phyloP scores from a whole-genome alignment of 164 flowering plant species.

The Magnolia kwangsiensis region DNA sequence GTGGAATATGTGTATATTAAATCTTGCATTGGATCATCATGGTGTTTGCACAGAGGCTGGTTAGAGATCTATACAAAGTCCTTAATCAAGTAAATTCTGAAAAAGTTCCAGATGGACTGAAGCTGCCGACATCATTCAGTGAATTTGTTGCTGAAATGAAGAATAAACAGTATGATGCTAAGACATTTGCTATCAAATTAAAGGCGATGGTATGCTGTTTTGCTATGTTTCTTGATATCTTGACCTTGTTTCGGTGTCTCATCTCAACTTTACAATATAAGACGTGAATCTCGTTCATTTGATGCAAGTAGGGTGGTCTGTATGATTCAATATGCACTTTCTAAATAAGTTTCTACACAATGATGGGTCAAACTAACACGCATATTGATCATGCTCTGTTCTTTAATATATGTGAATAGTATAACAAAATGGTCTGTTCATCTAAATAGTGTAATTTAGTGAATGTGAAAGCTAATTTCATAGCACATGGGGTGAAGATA shows the following conservation, averaged over 20 bases:
- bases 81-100: conserved; percentile 73
- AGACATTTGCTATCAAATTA: conserved; percentile 66
- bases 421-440: too few species aligned
- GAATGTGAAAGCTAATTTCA: too few species aligned
- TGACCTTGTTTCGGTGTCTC: neutral
- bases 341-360: too few species aligned
- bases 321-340: neutral
- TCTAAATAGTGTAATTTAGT: too few species aligned
- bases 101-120: conserved; percentile 66
- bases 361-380: too few species aligned
- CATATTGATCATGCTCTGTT: too few species aligned
- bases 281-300: neutral
- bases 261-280: neutral
- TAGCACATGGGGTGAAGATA: too few species aligned
- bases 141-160: conserved; percentile 81
- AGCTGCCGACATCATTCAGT: conserved; percentile 68
- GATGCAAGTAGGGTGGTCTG: neutral
- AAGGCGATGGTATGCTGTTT: conserved; percentile 69
- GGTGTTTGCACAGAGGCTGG: conserved; percentile 61
- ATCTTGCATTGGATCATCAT: conserved; percentile 12
- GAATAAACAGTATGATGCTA: conserved; percentile 72
- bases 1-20: neutral
- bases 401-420: too few species aligned
- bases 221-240: neutral
- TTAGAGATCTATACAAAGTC: conserved; percentile 71